Evolutionary conservation across 2,329 filamentous ascomycete species (phyloP), one percentile per base, ranked within the genome.

Genomic region (Cytospora leucostoma): DNA sequence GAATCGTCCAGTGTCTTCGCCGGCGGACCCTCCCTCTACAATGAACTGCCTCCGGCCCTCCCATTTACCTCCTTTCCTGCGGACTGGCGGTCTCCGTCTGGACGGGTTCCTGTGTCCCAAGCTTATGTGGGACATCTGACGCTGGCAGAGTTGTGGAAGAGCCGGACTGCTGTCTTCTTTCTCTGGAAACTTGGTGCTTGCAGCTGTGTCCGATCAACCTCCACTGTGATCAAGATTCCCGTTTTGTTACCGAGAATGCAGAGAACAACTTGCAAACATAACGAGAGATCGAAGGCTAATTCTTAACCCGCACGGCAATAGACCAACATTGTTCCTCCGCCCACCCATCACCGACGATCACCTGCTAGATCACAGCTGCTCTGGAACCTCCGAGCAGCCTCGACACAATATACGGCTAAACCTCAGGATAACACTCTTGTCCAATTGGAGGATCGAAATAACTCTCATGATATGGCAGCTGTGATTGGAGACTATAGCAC

Each of bases 401-500:
- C 58, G 32, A 12, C 27, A 34, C 6, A 12, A 38, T n/a, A 37
- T 12, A 8, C n/a, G n/a, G 21, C 44, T 21, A 3, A 47, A 4
- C 13, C 44, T 47, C 3, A 10, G 17, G 17, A 19, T 47, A 47
- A 47, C 11, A 7, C 8, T 2, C 8, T 10, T 19, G 6, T 47
- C 11, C 5, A 21, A 47, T 3, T 4, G n/a, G 21, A 47, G 44
- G 44, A 47, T 19, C 44, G 44, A 47, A 17, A 19, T 3, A 44
- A 47, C 54, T 55, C 19, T n/a, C 37, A 79, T 79, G 82, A 76
- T 78, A 88, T 88, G 86, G 86, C 85, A 73, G 81, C 85, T 77
- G 75, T 88, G 76, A 83, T 88, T 70, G 84, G 84, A 75, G 91
- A 94, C 80, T 88, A 88, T 79, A 56, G 61, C 55, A 86, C 88